phyloP scores from a whole-genome alignment of 495 filamentous ascomycete species.

The Neurospora sp. region DNA sequence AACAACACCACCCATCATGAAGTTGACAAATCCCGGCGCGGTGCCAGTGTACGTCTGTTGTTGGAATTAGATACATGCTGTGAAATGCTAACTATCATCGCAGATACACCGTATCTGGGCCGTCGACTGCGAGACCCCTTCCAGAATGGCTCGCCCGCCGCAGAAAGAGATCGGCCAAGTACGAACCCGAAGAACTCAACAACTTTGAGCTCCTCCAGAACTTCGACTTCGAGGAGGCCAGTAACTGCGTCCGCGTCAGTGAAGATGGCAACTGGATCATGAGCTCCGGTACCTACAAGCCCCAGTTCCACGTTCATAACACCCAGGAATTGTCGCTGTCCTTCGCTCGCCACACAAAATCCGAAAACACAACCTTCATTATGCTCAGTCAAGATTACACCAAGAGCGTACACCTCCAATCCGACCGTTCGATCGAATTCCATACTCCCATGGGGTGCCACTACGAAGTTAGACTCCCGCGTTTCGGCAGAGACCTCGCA shows the following conservation, averaged over 20 bases:
- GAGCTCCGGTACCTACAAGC: conserved; percentile 91
- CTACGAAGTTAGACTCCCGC: conserved; percentile 74
- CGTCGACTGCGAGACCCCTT: conserved; percentile 77
- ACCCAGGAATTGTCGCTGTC: conserved; percentile 87
- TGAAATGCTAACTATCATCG: background rate
- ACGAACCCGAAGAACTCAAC: conserved; percentile 85
- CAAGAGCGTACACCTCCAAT: conserved; percentile 89
- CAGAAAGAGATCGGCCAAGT: conserved; percentile 85
- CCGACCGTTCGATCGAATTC: conserved; percentile 84
- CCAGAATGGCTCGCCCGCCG: conserved; percentile 92
- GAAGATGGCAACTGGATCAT: conserved; percentile 98
- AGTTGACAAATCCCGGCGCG: conserved; percentile 75
- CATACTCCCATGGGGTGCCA: conserved; percentile 86
- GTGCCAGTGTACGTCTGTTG: conserved; percentile 60
- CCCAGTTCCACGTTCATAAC: conserved; percentile 93
- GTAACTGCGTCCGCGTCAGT: conserved; percentile 77
- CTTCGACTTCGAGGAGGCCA: conserved; percentile 98
- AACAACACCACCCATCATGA: conserved; percentile 46
- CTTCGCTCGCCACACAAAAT: conserved; percentile 83
- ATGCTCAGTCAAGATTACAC: conserved; percentile 90
- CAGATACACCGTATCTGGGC: conserved; percentile 78
- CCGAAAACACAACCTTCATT: conserved; percentile 87
- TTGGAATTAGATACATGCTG: background rate
- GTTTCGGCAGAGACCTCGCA: conserved; percentile 83
- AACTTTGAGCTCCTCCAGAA: conserved; percentile 93